Evolutionary conservation across 2,329 filamentous ascomycete genomes (phyloP).

Genomic region (Sphaerulina vaccinii): DNA sequence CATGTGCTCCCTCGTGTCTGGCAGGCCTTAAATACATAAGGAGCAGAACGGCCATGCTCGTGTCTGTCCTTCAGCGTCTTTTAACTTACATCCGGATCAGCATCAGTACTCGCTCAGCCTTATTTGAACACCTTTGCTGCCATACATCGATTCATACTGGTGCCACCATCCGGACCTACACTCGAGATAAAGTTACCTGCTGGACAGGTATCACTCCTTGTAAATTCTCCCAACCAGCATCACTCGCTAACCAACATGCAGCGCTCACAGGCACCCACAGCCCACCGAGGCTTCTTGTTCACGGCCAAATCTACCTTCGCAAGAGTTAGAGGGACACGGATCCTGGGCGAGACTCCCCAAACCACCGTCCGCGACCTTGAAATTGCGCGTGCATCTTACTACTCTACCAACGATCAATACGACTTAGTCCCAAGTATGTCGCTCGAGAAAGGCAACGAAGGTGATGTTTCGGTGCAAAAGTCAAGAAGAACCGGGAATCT

Average conservation of each 20-base stretch:
- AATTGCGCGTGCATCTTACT: not conserved
- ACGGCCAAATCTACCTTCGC: not conserved
- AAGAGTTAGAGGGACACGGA: not conserved
- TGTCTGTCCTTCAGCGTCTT: not conserved
- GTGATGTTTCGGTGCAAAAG: not conserved
- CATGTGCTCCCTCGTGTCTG: not conserved
- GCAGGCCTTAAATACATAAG: not conserved
- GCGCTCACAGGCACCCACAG: no score
- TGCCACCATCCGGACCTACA: not conserved
- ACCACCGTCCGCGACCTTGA: not conserved
- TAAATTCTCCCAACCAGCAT: not conserved
- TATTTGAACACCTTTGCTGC: not conserved
- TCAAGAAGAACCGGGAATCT: not conserved
- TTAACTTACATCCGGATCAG: not conserved
- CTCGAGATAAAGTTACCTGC: not conserved
- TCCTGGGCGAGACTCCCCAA: not conserved
- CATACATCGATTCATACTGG: not conserved
- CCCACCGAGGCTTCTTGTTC: not conserved
- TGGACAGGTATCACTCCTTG: slow-evolving; percentile 1
- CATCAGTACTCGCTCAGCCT: not conserved
- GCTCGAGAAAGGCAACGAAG: not conserved
- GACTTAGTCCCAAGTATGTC: not conserved
- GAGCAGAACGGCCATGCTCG: not conserved
- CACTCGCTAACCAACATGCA: no score
- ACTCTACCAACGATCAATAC: not conserved